Base-by-base conservation (phyloP, 2,329 filamentous ascomycete genomes). In the Setomelanomma holmii region DNA sequence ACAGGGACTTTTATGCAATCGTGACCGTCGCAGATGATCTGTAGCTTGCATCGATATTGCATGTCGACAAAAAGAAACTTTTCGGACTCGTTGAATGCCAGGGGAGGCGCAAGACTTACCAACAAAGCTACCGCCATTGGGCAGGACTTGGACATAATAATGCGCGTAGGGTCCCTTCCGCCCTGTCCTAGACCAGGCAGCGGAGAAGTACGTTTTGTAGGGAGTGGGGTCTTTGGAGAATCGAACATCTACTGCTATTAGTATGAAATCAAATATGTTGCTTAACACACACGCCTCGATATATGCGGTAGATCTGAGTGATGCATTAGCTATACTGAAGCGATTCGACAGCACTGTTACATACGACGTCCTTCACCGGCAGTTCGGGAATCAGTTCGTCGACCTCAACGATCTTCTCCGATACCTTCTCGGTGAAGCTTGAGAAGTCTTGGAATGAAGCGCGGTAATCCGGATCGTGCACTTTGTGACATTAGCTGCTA, bases 171-270 rank as follows among this genome's bases (percentile, higher is more conserved):
- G 68, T 14, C 68, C 67, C 75, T 96, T 96, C 48, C 89, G 84
- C 17, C 92, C 92, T 0, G 91, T 96, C 17, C 92, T 87, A 50
- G 90, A 95, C 87, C 90, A 96, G 20, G 90, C 90, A 33, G 89
- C 91, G 8, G 89, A 90, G 75, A 93, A 96, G 76, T 93, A 86
- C 47, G 90, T 84, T 87, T 96, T 96, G 79, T 96, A 96, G 0
- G 93, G 92, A 2, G 91, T 95, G 17, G 85, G 89, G 67, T 96
- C 88, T 62, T 90, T 89, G 66, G 84, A 89, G 76, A 96, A 96
- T 49, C 92, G 86, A 38, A 95, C 83, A 65, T 96, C 92, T 73
- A 41, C 4, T 11, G 7, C 11, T 30, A 38, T 58, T 22, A 62
- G 48, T 33, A 19, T 27, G 12, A 17, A 41, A 35, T 8, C 17